A percentile compares a stretch with the other conserved stretches of the same genome.
Evolutionary conservation across 2,329 filamentous ascomycete genomes (phyloP).

Genomic region (Sclerotinia sclerotiorum): DNA sequence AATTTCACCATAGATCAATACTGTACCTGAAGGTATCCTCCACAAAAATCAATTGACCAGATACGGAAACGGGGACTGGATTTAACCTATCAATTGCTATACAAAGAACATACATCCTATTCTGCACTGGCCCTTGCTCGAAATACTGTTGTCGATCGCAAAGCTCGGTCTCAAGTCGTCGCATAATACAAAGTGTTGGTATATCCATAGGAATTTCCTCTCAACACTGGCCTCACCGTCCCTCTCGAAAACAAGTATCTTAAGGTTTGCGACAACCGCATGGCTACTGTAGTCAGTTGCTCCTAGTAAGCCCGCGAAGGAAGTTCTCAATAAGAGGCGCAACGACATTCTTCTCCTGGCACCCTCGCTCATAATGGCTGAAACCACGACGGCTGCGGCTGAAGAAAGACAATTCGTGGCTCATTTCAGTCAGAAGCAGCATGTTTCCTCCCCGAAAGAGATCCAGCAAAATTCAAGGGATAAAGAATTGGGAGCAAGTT

Average conservation of each 20-base stretch:
- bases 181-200: background rate
- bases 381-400: conserved; percentile 15
- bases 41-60: background rate
- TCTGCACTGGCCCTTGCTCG: background rate
- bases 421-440: conserved; percentile 30
- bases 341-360: conserved; percentile 3
- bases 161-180: conserved; percentile 15
- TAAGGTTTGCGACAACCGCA: conserved; percentile 21
- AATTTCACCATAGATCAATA: background rate
- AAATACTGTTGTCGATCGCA: background rate
- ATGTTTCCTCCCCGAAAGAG: conserved; percentile 32
- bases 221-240: conserved; percentile 16
- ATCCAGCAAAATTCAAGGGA: conserved; percentile 34
- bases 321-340: background rate
- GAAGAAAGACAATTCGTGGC: conserved; percentile 38
- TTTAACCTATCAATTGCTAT: background rate
- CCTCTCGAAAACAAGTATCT: conserved; percentile 7
- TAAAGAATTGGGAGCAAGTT: conserved; percentile 36
- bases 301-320: conserved; percentile 18
- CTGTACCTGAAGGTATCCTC: background rate
- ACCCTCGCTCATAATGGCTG: conserved; percentile 8
- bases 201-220: background rate
- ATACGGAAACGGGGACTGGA: background rate
- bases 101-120: background rate
- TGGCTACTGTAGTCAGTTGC: conserved; percentile 19